Evolutionary conservation across 305 asterid species (phyloP), one percentile per base, ranked within the genome.

Genomic region (Petunia hybrid): DNA sequence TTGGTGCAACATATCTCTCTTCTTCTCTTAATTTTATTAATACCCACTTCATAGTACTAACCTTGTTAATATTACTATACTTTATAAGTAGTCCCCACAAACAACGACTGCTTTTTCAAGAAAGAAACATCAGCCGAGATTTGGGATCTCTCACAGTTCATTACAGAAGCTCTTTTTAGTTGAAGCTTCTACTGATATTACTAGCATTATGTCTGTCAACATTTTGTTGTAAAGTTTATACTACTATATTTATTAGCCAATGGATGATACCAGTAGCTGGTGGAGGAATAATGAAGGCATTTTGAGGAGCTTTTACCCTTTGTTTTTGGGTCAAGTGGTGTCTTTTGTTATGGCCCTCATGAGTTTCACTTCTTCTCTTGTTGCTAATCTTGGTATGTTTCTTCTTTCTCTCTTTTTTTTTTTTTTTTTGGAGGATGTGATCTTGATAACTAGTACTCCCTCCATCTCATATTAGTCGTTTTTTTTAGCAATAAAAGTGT

Each of bases 301-400:
- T 38, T 16, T 73, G 41, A 82, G 66, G 87, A 82, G 87, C 12
- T 40, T 90, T 80, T 51, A 81, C 46, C 66, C 84, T 67, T n/a
- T 92, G 83, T 88, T 89, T 22, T 83, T 92, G 16, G 97, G 98
- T 3, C 97, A 94, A 87, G 42, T 92, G 67, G 85, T 89, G 53
- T 90, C 98, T 77, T 83, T 92, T 5, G 62, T 79, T 42, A 68
- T 91, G 81, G 86, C 95, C 5, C 38, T 89, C 0, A 85, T 81
- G 87, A 78, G 78, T 74, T 91, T 91, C 75, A 53, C 89, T 48
- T 82, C 97, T 83, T 93, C 97, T 82, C 83, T 91, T 14, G 83
- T 85, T 51, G 83, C 97, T 59, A 81, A 42, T 76, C 78, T 78
- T 86, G 97, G 95, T 88, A 85, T 81, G 43, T 43, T 63, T 39